phyloP scores from a whole-genome alignment of 208 protist genomes.

The Trypanosoma lewisi region DNA sequence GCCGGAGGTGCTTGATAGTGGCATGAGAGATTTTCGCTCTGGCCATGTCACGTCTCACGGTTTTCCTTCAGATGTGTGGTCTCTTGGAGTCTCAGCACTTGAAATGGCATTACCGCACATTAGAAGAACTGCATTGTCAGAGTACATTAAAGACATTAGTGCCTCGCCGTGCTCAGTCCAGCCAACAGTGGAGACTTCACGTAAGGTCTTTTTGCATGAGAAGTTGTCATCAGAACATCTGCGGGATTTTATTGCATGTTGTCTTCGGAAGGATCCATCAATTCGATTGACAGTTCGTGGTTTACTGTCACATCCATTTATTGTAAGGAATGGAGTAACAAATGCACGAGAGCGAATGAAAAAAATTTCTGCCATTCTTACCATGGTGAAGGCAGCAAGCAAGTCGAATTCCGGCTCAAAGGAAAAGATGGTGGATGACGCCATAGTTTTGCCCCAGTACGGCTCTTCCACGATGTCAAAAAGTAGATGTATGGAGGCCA shows the following conservation, averaged over 20 bases:
- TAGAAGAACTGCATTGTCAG: slow-evolving; percentile 14
- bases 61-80: slow-evolving; percentile 54
- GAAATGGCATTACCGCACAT: slow-evolving; percentile 35
- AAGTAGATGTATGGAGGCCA: slow-evolving; percentile 29
- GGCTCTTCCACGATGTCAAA: slow-evolving; percentile 19
- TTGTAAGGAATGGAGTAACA: slow-evolving; percentile 15
- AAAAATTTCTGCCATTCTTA: slow-evolving; percentile 20
- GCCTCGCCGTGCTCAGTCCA: slow-evolving; percentile 25
- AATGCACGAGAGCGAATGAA: slow-evolving; percentile 6
- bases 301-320: slow-evolving; percentile 26
- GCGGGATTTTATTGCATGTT: slow-evolving; percentile 40
- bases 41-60: slow-evolving; percentile 28
- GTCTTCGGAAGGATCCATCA: slow-evolving; percentile 26
- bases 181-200: slow-evolving; percentile 7
- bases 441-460: slow-evolving; percentile 20
- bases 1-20: slow-evolving; percentile 47
- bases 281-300: slow-evolving; percentile 22
- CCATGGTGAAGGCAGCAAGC: background rate
- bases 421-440: slow-evolving; percentile 23
- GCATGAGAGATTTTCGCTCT: slow-evolving; percentile 37
- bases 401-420: slow-evolving; percentile 2
- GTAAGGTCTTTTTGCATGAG: slow-evolving; percentile 22
- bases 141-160: slow-evolving; percentile 34
- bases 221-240: slow-evolving; percentile 18
- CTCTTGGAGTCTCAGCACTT: slow-evolving; percentile 44